These are phyloP conservation scores for Dryas integrifolia DNA, from an alignment of 331 rosid species.

Conservation along the genomic window DNA sequence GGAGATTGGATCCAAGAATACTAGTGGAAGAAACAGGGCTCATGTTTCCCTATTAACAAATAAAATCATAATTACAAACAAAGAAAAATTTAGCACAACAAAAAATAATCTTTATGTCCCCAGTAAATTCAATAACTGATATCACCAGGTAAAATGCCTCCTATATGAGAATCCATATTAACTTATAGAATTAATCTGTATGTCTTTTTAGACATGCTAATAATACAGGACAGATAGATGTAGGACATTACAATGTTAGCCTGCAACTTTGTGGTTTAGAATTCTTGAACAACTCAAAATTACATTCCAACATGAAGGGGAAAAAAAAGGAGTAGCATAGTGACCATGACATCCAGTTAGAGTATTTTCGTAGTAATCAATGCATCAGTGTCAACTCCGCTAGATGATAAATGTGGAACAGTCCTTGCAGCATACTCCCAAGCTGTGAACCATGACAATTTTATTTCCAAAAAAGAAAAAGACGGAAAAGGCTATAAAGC, in stretches of 20 bases:
- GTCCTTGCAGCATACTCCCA: neutral
- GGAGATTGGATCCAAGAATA: slow-evolving; percentile 55
- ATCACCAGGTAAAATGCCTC: neutral
- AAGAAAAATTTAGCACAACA: slow-evolving; percentile 2
- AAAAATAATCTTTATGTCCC: slow-evolving; percentile 1
- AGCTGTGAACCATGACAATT: neutral
- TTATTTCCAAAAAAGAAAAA: neutral
- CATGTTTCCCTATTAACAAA: slow-evolving; percentile 57
- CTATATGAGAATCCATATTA: neutral
- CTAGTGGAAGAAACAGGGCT: slow-evolving; percentile 50
- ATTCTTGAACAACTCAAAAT: neutral
- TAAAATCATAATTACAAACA: slow-evolving; percentile 17
- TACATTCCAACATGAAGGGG: neutral
- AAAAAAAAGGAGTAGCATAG: neutral
- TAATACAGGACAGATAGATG: neutral
- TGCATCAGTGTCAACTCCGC: neutral
- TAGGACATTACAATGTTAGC: neutral
- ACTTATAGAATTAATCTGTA: neutral
- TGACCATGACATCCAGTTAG: neutral
- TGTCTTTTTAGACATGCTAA: neutral
- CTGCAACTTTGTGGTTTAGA: neutral
- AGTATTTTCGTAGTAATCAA: neutral
- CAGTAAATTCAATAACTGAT: neutral
- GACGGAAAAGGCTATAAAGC: neutral
- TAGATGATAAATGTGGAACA: neutral